Evolutionary conservation across 2,329 filamentous ascomycete genomes (phyloP).

Genomic region (Fusarium nurragi): DNA sequence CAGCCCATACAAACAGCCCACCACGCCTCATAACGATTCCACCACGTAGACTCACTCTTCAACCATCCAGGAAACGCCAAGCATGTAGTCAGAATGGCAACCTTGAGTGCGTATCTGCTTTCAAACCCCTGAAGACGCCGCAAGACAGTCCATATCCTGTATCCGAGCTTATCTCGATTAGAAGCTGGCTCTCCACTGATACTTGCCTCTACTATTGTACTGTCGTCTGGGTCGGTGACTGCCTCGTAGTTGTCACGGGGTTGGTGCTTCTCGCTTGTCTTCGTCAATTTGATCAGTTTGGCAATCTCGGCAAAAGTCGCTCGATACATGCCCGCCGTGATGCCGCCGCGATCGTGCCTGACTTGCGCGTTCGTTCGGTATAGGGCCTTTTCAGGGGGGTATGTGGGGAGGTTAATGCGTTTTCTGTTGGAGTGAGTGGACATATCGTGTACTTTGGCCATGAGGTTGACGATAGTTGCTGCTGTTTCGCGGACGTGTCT

Average conservation of each 20-base stretch:
- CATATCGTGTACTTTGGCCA: constrained; percentile 60
- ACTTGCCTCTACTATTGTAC: constrained; percentile 53
- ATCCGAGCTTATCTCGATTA: constrained; percentile 54
- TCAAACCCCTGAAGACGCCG: constrained; percentile 67
- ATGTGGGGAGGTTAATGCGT: constrained; percentile 60
- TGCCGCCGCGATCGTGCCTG: constrained; percentile 66
- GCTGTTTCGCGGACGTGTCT: constrained; percentile 64
- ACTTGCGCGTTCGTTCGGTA: constrained; percentile 66
- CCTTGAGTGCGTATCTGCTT: constrained; percentile 66
- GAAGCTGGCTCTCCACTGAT: constrained; percentile 49
- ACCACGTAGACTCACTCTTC: constrained; percentile 57
- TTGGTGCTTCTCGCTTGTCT: constrained; percentile 48
- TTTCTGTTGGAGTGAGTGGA: constrained; percentile 53
- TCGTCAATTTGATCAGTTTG: constrained; percentile 55
- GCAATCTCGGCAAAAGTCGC: constrained; percentile 57
- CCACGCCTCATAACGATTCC: constrained; percentile 65
- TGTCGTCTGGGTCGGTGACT: constrained; percentile 41
- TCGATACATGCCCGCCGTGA: constrained; percentile 63
- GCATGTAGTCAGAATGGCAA: constrained; percentile 60
- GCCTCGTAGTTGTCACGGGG: constrained; percentile 36
- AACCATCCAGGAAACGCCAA: constrained; percentile 66
- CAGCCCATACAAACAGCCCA: constrained; percentile 67
- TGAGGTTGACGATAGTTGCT: constrained; percentile 56
- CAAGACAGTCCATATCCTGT: constrained; percentile 59
- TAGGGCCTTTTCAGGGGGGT: constrained; percentile 62